Evolutionary conservation across 805 yeast genomes (phyloP), one percentile per base, ranked within the genome.

Genomic region (Wickerhamiella hasegawae): DNA sequence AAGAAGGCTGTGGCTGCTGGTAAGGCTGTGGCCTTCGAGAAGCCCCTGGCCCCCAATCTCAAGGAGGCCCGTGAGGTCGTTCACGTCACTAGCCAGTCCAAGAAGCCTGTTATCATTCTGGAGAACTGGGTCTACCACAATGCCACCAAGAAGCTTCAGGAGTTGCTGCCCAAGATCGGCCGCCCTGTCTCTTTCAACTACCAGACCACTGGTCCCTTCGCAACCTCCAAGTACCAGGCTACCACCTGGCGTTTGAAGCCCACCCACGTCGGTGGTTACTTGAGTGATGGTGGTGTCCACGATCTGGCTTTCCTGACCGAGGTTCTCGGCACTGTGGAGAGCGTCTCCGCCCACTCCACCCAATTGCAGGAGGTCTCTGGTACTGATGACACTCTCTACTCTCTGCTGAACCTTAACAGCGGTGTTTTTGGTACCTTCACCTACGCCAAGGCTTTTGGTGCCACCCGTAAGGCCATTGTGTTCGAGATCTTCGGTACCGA

Each of bases 211-310:
- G 73, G 73, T 6, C 64, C 76, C 16, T 71, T 60, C 56, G 57
- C 52, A n/a, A 45, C 53, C 39, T 60, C 62, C 53, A 65, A 65
- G 48, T 71, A 70, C 53, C 58, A 63, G 43, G 53, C 54, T 32
- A 85, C 96, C 2, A 37, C 74, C 12, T 87, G 97, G 97, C 76
- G 96, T 66, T 71, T 69, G 53, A 65, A 75, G 32, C 96, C 97
- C 22, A 76, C 82, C 56, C 96, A 87, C 53, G 69, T 84, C 45
- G 97, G 97, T 36, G 96, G 96, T 0, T 85, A 65, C 58, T 63
- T 87, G 48, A 76, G 87, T 39, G 97, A 87, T 51, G 96, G 95
- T 50, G 97, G 96, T 53, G 97, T 87, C 18, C 97, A 87, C 58
- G 96, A 85, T 57, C 62, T 85, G 54, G 94, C 94, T 3, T 60